These are phyloP conservation scores for Knufia petricola DNA, from an alignment of 2,329 filamentous ascomycete species.

Conservation along the genomic window DNA sequence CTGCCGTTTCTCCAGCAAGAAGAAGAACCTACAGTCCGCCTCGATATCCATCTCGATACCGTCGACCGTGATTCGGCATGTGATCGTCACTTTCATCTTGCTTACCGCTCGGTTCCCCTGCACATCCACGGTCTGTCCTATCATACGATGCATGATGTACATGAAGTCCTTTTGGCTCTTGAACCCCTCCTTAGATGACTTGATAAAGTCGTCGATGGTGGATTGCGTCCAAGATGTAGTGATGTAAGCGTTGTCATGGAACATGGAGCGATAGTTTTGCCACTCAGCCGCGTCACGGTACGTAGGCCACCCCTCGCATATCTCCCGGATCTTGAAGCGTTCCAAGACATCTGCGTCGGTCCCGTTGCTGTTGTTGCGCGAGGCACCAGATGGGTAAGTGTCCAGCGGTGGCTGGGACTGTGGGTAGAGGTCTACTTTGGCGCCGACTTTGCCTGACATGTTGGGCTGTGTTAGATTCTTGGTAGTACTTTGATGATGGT, in stretches of 20 bases:
- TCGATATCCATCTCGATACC: slow-evolving; percentile 18
- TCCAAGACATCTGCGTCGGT: slow-evolving; percentile 37
- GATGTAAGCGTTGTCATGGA: slow-evolving; percentile 39
- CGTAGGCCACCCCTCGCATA: slow-evolving; percentile 43
- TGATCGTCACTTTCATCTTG: slow-evolving; percentile 48
- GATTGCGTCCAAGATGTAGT: slow-evolving; percentile 45
- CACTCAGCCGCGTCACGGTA: slow-evolving; percentile 45
- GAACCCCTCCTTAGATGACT: slow-evolving; percentile 43
- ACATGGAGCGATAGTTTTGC: slow-evolving; percentile 44
- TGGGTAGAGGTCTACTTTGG: too few relatives aligned
- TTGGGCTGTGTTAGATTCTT: too few relatives aligned
- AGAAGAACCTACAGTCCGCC: slow-evolving; percentile 20
- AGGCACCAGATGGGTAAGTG: too few relatives aligned
- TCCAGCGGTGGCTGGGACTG: too few relatives aligned
- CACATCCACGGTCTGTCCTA: slow-evolving; percentile 40
- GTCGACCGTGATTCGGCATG: slow-evolving; percentile 37
- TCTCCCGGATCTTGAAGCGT: slow-evolving; percentile 39
- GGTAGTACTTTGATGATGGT: too few relatives aligned
- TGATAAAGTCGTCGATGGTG: slow-evolving; percentile 38
- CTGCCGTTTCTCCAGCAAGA: slow-evolving; percentile 39
- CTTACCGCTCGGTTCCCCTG: slow-evolving; percentile 36
- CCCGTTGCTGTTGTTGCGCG: too few relatives aligned
- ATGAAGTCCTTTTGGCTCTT: slow-evolving; percentile 39
- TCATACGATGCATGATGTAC: slow-evolving; percentile 51
- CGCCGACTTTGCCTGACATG: too few relatives aligned